A percentile compares a stretch with the other conserved stretches of the same genome.
Conservation (phyloP, 1,139 yeast genomes). For the Pichia sp. region DNA sequence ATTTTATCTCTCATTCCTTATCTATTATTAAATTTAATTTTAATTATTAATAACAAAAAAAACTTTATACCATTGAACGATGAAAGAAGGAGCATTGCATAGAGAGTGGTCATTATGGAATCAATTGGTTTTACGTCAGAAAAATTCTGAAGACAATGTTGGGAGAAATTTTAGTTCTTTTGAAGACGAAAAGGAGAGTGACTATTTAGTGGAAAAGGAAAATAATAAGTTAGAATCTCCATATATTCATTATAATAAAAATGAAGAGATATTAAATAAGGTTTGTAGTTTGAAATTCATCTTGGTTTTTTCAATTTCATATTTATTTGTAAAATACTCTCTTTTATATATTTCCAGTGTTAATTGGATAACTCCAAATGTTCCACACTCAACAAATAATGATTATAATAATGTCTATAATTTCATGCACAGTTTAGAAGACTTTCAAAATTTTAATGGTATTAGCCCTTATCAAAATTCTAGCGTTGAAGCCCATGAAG, state of each 20-base stretch:
- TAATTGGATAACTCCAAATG: no score
- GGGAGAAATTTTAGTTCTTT: no score
- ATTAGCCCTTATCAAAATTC: neutral
- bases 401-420: neutral
- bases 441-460: neutral
- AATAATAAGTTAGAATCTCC: neutral
- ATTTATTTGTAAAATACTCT: no score
- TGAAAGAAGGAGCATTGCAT: constrained; percentile 19
- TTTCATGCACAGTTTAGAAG: neutral
- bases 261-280: neutral
- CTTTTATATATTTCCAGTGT: no score
- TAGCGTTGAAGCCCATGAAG: constrained; percentile 20
- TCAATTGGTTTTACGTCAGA: constrained; percentile 18
- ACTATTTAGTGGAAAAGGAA: neutral
- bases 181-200: no score
- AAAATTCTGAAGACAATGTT: neutral
- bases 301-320: no score
- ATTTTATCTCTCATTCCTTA: neutral
- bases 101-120: constrained; percentile 32
- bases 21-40: neutral
- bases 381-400: no score
- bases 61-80: neutral
- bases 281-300: no score
- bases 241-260: neutral
- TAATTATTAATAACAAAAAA: neutral